A percentile compares a stretch with the other conserved stretches of the same genome.
phyloP scores from a whole-genome alignment of 2,329 filamentous ascomycete genomes.

The Aspergillus caelatus region DNA sequence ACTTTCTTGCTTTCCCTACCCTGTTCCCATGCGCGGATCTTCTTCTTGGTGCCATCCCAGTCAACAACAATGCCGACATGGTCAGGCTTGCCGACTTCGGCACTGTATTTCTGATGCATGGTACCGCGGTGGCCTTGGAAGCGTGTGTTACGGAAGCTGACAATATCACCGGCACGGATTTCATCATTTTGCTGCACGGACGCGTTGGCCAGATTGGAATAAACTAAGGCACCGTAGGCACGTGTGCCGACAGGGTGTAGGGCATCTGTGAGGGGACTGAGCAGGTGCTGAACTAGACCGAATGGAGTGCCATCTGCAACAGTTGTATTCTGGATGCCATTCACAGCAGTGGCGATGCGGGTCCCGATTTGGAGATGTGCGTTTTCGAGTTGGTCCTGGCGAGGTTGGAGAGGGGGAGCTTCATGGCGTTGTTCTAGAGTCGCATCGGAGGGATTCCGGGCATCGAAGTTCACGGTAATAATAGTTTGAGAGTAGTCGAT shows the following conservation, averaged over 20 bases:
- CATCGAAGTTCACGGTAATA: conserved; percentile 78
- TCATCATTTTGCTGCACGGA: conserved; percentile 88
- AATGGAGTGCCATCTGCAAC: conserved; percentile 84
- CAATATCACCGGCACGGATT: conserved; percentile 89
- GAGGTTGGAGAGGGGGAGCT: conserved; percentile 74
- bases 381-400: conserved; percentile 90
- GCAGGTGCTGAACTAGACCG: conserved; percentile 75
- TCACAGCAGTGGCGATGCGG: conserved; percentile 71
- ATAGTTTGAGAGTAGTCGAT: conserved; percentile 96
- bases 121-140: conserved; percentile 95
- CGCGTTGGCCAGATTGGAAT: conserved; percentile 92
- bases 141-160: conserved; percentile 87
- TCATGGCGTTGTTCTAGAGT: conserved; percentile 85
- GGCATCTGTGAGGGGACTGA: conserved; percentile 72
- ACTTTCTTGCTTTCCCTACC: conserved; percentile 91
- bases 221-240: conserved; percentile 88
- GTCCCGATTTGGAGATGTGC: conserved; percentile 80
- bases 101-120: conserved; percentile 91
- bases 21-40: conserved; percentile 93
- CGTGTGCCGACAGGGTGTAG: conserved; percentile 84
- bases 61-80: conserved; percentile 92
- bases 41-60: conserved; percentile 99
- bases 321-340: conserved; percentile 73
- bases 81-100: conserved; percentile 83
- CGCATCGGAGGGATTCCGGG: conserved; percentile 71